Evolutionary conservation across 768 basidiomycete species (phyloP).

Genomic region (Leccinum broughii): DNA sequence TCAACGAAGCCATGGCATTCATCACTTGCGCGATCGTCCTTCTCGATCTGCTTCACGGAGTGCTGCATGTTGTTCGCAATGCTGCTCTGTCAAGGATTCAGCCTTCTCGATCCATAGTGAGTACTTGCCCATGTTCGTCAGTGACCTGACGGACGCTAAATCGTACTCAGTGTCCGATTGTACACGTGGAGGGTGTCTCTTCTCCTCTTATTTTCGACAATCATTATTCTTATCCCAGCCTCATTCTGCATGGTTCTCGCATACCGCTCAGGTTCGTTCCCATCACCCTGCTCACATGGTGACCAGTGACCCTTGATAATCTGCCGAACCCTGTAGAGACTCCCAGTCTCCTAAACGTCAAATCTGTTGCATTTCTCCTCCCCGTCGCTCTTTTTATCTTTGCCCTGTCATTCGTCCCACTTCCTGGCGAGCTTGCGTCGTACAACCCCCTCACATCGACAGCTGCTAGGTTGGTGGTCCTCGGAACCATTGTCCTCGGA

Average conservation of each 20-base stretch:
- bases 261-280: constrained; percentile 34
- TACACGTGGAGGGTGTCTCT: constrained; percentile 72
- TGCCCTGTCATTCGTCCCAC: constrained; percentile 63
- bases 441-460: constrained; percentile 47
- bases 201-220: constrained; percentile 54
- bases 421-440: constrained; percentile 51
- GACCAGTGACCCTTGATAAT: not conserved
- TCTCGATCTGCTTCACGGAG: constrained; percentile 74
- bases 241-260: constrained; percentile 60
- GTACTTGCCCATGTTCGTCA: constrained; percentile 26
- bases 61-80: constrained; percentile 70
- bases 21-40: constrained; percentile 54
- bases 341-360: constrained; percentile 26
- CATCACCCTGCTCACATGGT: not conserved
- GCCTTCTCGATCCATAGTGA: constrained; percentile 54
- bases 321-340: constrained; percentile 18
- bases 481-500: constrained; percentile 81
- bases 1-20: constrained; percentile 48
- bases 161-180: constrained; percentile 50
- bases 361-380: constrained; percentile 34
- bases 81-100: constrained; percentile 68
- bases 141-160: not conserved
- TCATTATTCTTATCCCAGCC: constrained; percentile 70
- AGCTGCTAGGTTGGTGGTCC: constrained; percentile 64
- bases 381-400: constrained; percentile 59